Percentiles rank a stretch among this genome's conserved stretches.
These are phyloP conservation scores for Casuarina cunninghamiana DNA, from an alignment of 306 rosid genomes.

Conservation along the genomic window DNA sequence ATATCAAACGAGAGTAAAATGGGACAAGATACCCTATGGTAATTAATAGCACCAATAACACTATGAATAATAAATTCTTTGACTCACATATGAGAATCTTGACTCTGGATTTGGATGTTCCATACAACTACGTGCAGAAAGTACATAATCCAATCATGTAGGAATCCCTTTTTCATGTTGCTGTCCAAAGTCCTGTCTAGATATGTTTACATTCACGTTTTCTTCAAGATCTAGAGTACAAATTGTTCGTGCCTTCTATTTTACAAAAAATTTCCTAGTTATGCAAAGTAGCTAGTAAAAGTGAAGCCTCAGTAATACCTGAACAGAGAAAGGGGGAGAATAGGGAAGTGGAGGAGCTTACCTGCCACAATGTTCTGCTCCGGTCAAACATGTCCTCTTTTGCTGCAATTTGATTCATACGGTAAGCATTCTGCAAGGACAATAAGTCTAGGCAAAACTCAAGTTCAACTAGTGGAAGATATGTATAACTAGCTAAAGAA, in stretches of 20 bases:
- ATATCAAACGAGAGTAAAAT: neutral
- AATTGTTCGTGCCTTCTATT: neutral
- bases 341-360: neutral
- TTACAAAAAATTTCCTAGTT: neutral
- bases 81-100: too few species aligned
- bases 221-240: neutral
- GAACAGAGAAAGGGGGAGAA: neutral
- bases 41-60: neutral
- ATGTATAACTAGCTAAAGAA: neutral
- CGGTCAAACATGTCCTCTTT: conserved; percentile 7
- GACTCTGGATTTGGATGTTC: neutral
- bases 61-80: neutral
- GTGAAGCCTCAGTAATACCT: neutral
- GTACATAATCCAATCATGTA: neutral
- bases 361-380: neutral
- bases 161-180: neutral
- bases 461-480: neutral
- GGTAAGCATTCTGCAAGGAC: neutral
- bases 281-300: neutral
- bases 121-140: neutral
- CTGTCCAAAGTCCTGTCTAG: neutral
- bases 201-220: neutral
- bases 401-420: neutral
- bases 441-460: conserved; percentile 12
- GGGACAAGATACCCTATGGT: neutral